A percentile compares a stretch with the other conserved stretches of the same genome.
Evolutionary conservation across 768 basidiomycete species (phyloP).

Genomic region (Phylloporus scabripes): DNA sequence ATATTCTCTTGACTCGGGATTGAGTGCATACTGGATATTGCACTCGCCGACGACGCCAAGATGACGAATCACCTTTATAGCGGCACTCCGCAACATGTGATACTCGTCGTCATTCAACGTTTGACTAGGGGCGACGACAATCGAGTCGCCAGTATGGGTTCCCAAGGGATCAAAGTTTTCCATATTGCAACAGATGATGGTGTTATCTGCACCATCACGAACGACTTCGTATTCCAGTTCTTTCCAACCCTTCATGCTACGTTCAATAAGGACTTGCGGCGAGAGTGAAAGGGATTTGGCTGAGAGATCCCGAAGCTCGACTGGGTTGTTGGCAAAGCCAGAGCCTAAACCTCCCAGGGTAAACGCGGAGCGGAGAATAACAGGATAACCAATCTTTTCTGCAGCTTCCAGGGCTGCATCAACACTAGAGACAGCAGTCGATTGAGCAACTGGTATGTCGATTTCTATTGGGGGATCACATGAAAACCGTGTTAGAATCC

Average conservation of each 20-base stretch:
- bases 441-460: constrained; percentile 92
- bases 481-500: constrained; percentile 1
- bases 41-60: constrained; percentile 92
- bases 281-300: constrained; percentile 87
- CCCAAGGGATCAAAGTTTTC: constrained; percentile 99
- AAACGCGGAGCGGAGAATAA: constrained; percentile 94
- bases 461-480: constrained; percentile 59
- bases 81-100: constrained; percentile 97
- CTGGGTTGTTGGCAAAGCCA: constrained; percentile 92
- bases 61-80: constrained; percentile 92
- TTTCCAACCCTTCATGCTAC: constrained; percentile 99
- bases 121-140: constrained; percentile 98
- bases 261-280: constrained; percentile 95
- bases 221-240: constrained; percentile 99
- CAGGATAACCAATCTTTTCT: constrained; percentile 89
- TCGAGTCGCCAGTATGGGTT: constrained; percentile 98
- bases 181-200: constrained; percentile 99
- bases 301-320: constrained; percentile 90
- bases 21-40: constrained; percentile 97
- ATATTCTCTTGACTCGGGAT: constrained; percentile 88
- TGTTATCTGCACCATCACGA: constrained; percentile 96
- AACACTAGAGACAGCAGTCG: constrained; percentile 94
- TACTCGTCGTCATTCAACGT: constrained; percentile 97
- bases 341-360: constrained; percentile 98
- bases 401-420: constrained; percentile 91